phyloP scores from a whole-genome alignment of 129 eudicot genomes.

The Oenanthe sinensis region DNA sequence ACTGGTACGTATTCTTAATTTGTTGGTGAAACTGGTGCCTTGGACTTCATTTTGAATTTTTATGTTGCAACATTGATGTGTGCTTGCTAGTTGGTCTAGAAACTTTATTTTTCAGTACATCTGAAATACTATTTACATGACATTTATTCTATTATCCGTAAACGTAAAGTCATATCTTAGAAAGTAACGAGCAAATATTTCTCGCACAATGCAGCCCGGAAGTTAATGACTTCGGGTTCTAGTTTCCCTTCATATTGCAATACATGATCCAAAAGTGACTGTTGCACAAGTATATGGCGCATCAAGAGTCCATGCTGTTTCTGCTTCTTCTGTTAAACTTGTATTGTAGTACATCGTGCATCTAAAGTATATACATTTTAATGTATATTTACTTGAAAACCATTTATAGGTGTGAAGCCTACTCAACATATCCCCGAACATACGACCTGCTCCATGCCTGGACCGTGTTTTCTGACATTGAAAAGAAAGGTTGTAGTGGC shows the following conservation, averaged over 20 bases:
- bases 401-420: slow-evolving; percentile 81
- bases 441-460: slow-evolving; percentile 93
- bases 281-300: not conserved
- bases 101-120: too few relatives aligned
- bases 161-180: not conserved
- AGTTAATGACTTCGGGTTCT: not conserved
- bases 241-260: not conserved
- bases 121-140: too few relatives aligned
- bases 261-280: not conserved
- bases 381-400: not conserved
- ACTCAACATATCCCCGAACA: slow-evolving; percentile 92
- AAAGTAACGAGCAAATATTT: not conserved
- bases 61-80: not conserved
- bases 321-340: not conserved
- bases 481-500: slow-evolving; percentile 89
- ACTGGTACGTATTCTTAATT: slow-evolving; percentile 49
- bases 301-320: not conserved
- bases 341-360: not conserved
- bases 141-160: not conserved
- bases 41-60: not conserved
- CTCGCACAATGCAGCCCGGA: not conserved
- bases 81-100: not conserved
- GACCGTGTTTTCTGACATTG: slow-evolving; percentile 78
- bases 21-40: not conserved
- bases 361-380: too few relatives aligned